phyloP scores from a whole-genome alignment of 139 green algal species.

The Spirogloea muscicola region DNA sequence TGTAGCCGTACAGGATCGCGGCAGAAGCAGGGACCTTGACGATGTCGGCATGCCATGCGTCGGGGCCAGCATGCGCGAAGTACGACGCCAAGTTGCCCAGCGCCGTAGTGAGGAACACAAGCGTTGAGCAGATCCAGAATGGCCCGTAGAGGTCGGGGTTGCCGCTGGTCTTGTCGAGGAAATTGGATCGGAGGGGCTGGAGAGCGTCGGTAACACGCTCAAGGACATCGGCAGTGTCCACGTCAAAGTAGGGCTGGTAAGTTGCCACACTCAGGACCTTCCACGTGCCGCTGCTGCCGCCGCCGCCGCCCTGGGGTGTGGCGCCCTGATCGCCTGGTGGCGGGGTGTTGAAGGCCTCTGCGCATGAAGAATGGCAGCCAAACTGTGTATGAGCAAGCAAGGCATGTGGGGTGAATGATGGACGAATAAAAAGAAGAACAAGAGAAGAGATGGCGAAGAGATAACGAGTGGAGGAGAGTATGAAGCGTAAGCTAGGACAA shows the following conservation, averaged over 20 bases:
- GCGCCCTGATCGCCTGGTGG: not conserved
- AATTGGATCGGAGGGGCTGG: slow-evolving; percentile 23
- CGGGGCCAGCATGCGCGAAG: slow-evolving; percentile 18
- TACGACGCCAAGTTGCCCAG: slow-evolving; percentile 48
- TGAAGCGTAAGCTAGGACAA: too few relatives aligned
- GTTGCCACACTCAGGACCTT: slow-evolving; percentile 18
- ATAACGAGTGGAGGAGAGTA: too few relatives aligned
- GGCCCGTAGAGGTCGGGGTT: slow-evolving; percentile 53
- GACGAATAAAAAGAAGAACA: too few relatives aligned
- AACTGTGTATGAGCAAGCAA: too few relatives aligned
- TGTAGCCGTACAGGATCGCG: slow-evolving; percentile 56
- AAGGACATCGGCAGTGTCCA: slow-evolving; percentile 45
- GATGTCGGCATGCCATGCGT: slow-evolving; percentile 53
- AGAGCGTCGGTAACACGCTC: slow-evolving; percentile 34
- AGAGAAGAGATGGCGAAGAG: too few relatives aligned
- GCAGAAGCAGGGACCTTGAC: slow-evolving; percentile 37
- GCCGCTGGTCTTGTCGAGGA: slow-evolving; percentile 37
- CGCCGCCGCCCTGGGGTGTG: too few relatives aligned
- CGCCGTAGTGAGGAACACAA: slow-evolving; percentile 50
- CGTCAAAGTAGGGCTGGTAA: slow-evolving; percentile 48
- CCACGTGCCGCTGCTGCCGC: not conserved
- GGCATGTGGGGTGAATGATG: too few relatives aligned
- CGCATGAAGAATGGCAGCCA: too few relatives aligned
- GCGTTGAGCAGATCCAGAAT: slow-evolving; percentile 59
- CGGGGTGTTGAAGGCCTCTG: too few relatives aligned